Evolutionary conservation across 768 basidiomycete genomes (phyloP), one percentile per base, ranked within the genome.

Genomic region (Ephemerocybe angulata): DNA sequence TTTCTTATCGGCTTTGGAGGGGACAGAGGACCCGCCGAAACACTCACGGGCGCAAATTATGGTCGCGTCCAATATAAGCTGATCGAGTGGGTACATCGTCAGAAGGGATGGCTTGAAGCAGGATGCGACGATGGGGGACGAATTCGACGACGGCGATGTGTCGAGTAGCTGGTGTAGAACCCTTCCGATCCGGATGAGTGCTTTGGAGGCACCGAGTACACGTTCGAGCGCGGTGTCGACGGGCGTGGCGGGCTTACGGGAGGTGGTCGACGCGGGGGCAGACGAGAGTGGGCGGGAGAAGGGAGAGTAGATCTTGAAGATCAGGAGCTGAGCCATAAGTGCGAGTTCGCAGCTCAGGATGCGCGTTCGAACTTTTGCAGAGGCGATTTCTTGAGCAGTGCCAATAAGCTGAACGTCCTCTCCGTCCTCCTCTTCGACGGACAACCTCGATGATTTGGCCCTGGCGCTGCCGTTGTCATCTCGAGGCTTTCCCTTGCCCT

Each of bases 221-320:
- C n/a, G n/a, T n/a, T n/a, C n/a, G n/a, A n/a, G n/a, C n/a, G n/a
- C n/a, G n/a, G n/a, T n/a, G n/a, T n/a, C n/a, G n/a, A n/a, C n/a
- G n/a, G n/a, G n/a, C n/a, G n/a, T n/a, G n/a, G n/a, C n/a, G 21
- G 38, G 15, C 15, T 41, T 19, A 5, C 15, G 38, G 38, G 21
- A 41, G n/a, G n/a, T 41, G n/a, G 38, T 7, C 38, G 38, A 41
- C 7, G 17, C 5, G 15, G 38, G n/a, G 7, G 38, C 7, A 10
- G 15, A 13, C 17, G 10, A 8, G n/a, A 19, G 38, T 17, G n/a
- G 15, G 38, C 15, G 37, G 2, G 28, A 17, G 67, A 89, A 87
- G 0, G 89, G 88, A n/a, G 83, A 63, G 64, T 85, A 90, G 5
- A 82, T 71, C 67, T 82, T 83, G 58, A 89, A 69, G 52, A 87